Evolutionary conservation across 495 filamentous ascomycete genomes (phyloP).

Genomic region (Glutinoglossum americanum): DNA sequence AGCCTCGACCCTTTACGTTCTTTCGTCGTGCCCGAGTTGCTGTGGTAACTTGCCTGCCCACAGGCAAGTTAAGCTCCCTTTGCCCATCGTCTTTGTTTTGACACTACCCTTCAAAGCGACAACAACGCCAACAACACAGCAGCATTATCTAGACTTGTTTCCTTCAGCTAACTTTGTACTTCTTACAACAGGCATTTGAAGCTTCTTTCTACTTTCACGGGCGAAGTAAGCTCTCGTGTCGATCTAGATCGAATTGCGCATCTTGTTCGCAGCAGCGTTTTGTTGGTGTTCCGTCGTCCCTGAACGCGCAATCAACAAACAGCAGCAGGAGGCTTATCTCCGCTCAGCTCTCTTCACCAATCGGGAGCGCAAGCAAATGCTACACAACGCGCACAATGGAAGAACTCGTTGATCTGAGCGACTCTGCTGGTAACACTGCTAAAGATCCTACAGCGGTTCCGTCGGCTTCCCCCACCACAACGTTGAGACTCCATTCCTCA

Average conservation of each 20-base stretch:
- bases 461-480: neutral
- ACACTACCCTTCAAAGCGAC: neutral
- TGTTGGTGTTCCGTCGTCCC: too few relatives aligned
- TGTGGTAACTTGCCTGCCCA: neutral
- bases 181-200: neutral
- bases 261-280: neutral
- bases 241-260: neutral
- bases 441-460: neutral
- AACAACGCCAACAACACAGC: neutral
- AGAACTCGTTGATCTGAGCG: neutral
- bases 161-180: neutral
- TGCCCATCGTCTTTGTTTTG: neutral
- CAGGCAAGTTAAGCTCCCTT: neutral
- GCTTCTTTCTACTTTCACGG: neutral
- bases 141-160: neutral
- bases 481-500: too few relatives aligned
- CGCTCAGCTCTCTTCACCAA: too few relatives aligned
- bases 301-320: too few relatives aligned
- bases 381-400: neutral
- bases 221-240: neutral
- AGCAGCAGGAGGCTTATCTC: too few relatives aligned
- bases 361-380: too few relatives aligned
- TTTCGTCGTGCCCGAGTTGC: neutral
- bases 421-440: neutral
- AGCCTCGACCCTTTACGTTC: neutral